phyloP scores from a whole-genome alignment of 768 basidiomycete genomes.

The Mycena floridula region DNA sequence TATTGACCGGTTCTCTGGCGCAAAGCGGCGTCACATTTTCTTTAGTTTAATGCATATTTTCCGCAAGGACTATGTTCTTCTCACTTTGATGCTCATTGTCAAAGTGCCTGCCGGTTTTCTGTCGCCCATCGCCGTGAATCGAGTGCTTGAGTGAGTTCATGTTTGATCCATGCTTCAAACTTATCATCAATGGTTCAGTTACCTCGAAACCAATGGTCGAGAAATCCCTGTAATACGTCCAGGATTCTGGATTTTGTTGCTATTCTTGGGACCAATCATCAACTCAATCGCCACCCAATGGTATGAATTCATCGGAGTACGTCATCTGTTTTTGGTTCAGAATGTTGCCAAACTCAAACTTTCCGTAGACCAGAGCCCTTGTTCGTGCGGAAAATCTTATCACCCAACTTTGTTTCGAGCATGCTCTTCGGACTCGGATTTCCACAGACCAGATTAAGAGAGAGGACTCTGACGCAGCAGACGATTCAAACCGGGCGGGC shows the following conservation, averaged over 20 bases:
- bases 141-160: constrained; percentile 27
- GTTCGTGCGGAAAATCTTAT: too few relatives aligned
- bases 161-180: not conserved
- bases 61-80: constrained; percentile 23
- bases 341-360: too few relatives aligned
- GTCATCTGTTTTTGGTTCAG: not conserved
- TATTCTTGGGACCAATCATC: constrained; percentile 28
- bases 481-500: constrained; percentile 49
- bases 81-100: constrained; percentile 21
- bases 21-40: constrained; percentile 9
- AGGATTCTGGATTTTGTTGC: constrained; percentile 51
- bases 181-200: not conserved
- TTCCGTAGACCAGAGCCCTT: too few relatives aligned
- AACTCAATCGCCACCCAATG: constrained; percentile 32
- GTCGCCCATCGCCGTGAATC: constrained; percentile 35
- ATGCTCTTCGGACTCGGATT: constrained; percentile 27
- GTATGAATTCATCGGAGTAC: constrained; percentile 23
- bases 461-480: constrained; percentile 20
- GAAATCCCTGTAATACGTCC: constrained; percentile 47
- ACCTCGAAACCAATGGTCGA: constrained; percentile 28
- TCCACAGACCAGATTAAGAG: constrained; percentile 57
- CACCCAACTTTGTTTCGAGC: not conserved
- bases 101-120: constrained; percentile 22
- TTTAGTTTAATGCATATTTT: constrained; percentile 32
- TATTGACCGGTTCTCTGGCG: constrained; percentile 18